Conservation (phyloP, 345 rosid species). For the Corymbia maculata region DNA sequence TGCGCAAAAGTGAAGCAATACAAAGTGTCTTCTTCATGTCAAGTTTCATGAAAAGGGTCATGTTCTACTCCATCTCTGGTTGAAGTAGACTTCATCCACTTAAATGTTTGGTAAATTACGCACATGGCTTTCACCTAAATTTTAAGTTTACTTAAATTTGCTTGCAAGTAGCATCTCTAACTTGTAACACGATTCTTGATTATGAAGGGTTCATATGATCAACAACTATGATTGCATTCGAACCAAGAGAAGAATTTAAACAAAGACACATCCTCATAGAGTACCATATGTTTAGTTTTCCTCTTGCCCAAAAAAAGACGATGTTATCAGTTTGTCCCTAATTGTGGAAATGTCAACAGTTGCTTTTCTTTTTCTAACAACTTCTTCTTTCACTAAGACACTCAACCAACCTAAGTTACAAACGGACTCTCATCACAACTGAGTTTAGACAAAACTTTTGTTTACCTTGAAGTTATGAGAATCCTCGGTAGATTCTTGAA, state of each 20-base stretch:
- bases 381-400: neutral
- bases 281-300: neutral
- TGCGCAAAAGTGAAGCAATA: too few relatives aligned
- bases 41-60: too few relatives aligned
- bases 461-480: neutral
- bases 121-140: neutral
- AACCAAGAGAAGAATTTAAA: neutral
- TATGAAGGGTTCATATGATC: neutral
- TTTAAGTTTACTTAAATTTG: neutral
- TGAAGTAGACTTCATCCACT: too few relatives aligned
- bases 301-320: neutral
- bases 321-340: neutral
- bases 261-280: neutral
- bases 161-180: neutral
- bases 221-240: neutral
- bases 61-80: too few relatives aligned
- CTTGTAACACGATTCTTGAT: neutral
- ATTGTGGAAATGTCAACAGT: neutral
- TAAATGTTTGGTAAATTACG: rapidly evolving
- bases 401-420: neutral
- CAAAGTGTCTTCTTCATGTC: too few relatives aligned
- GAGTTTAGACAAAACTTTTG: neutral
- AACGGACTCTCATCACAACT: neutral
- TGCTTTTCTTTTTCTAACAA: neutral
- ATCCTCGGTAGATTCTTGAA: neutral